Conservation (phyloP, 148 eudicot genomes). For the Rhododendron kiyosumense region DNA sequence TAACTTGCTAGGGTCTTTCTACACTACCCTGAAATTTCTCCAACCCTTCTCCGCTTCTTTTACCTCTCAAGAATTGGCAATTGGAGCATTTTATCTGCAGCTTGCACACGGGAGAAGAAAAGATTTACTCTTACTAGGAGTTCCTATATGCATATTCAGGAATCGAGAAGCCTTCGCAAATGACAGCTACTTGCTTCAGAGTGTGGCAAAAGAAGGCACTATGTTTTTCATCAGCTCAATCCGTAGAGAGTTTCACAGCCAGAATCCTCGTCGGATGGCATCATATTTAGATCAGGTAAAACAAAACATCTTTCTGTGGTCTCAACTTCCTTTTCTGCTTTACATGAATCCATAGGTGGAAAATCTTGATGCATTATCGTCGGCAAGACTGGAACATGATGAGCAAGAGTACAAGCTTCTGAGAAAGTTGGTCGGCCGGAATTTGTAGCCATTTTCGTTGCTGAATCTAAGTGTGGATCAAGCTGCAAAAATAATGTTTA, state of each 20-base stretch:
- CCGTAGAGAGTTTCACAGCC: not conserved
- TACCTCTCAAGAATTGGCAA: not conserved
- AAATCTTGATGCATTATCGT: constrained; percentile 11
- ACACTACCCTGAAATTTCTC: not conserved
- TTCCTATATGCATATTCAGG: not conserved
- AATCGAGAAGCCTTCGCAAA: constrained; percentile 1
- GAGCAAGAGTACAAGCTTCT: constrained; percentile 15
- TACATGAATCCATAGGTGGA: constrained; percentile 2
- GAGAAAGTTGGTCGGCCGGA: constrained; percentile 6
- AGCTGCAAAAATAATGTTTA: constrained; percentile 34
- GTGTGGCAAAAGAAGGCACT: not conserved
- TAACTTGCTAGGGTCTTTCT: constrained; percentile 9
- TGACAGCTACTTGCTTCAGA: not conserved
- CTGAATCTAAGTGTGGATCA: constrained; percentile 32
- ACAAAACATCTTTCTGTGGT: constrained; percentile 25
- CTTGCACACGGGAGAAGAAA: not conserved
- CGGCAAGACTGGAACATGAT: constrained; percentile 18
- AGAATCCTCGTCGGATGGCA: constrained; percentile 40
- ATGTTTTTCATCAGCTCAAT: constrained; percentile 15
- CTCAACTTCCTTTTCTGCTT: constrained; percentile 9
- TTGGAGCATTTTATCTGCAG: not conserved
- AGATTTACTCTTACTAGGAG: not conserved
- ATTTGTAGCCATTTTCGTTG: constrained; percentile 1
- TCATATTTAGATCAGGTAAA: constrained; percentile 67
- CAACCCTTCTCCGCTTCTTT: not conserved